Evolutionary conservation across 805 yeast genomes (phyloP).

Genomic region (Barnettozyma wickerhamii): DNA sequence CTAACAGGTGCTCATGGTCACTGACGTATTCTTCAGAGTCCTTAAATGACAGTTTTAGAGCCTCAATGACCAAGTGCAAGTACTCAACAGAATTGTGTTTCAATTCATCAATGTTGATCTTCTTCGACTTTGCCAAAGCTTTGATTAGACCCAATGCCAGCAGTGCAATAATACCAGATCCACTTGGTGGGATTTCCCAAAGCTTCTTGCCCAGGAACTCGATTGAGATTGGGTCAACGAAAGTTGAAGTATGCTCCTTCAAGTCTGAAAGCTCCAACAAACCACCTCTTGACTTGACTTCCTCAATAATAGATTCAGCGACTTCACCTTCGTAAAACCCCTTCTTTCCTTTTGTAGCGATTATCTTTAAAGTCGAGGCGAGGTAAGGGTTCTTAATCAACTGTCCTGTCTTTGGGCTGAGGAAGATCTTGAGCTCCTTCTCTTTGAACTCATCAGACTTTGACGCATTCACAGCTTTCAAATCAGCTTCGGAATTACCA

Average conservation of each 20-base stretch:
- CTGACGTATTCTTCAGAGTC: conserved; percentile 73
- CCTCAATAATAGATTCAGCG: conserved; percentile 59
- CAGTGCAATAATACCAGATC: conserved; percentile 75
- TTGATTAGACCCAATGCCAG: conserved; percentile 63
- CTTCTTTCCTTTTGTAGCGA: conserved; percentile 54
- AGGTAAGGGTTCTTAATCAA: conserved; percentile 45
- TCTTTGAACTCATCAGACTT: conserved; percentile 28
- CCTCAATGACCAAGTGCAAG: conserved; percentile 64
- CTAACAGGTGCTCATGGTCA: conserved; percentile 46
- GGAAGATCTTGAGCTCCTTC: conserved; percentile 29
- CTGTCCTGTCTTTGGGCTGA: conserved; percentile 59
- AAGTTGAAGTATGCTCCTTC: conserved; percentile 49
- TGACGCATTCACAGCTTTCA: conserved; percentile 31
- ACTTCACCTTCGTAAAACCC: conserved; percentile 71
- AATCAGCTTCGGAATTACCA: conserved; percentile 35
- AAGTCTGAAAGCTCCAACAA: conserved; percentile 54
- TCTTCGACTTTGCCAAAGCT: conserved; percentile 43
- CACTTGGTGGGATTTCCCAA: conserved; percentile 85
- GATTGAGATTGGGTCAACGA: conserved; percentile 59
- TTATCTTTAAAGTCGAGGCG: conserved; percentile 47
- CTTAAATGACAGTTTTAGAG: conserved; percentile 65
- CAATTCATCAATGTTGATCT: conserved; percentile 37
- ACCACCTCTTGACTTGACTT: conserved; percentile 50
- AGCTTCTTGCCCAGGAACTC: conserved; percentile 50
- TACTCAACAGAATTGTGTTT: conserved; percentile 69